These are phyloP conservation scores for Pseudevernia furfuracea DNA, from an alignment of 495 filamentous ascomycete genomes.

Conservation along the genomic window DNA sequence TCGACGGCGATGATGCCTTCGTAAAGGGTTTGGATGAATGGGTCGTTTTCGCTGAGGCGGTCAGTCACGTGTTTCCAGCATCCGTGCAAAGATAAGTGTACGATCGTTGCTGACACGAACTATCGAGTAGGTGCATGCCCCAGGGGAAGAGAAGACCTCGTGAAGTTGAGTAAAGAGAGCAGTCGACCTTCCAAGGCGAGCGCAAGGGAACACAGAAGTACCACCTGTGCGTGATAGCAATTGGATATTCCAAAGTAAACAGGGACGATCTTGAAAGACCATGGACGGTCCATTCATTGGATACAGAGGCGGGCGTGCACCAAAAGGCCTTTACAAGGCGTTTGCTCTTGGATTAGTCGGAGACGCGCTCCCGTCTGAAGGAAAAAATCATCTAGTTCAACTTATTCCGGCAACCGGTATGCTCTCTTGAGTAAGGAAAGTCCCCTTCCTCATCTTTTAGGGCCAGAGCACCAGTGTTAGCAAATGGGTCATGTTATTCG, in stretches of 20 bases:
- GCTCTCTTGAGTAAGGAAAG: background rate
- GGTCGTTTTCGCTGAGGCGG: conserved; percentile 65
- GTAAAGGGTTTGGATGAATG: conserved; percentile 72
- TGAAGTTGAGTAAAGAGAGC: background rate
- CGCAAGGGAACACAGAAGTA: background rate
- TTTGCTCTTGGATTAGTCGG: background rate
- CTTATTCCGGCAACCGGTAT: background rate
- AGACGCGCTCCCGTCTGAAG: background rate
- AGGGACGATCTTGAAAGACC: background rate
- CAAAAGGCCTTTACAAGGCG: background rate
- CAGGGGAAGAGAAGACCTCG: background rate
- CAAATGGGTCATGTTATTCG: background rate
- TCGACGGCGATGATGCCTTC: conserved; percentile 62
- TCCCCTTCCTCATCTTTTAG: background rate
- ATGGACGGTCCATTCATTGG: background rate
- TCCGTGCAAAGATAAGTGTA: background rate
- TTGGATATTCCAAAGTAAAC: background rate
- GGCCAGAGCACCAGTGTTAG: conserved; percentile 2
- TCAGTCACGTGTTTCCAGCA: conserved; percentile 23
- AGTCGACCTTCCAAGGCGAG: background rate
- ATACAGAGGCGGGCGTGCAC: background rate
- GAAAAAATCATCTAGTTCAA: background rate
- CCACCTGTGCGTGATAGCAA: background rate
- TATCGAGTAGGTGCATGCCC: conserved; percentile 12
- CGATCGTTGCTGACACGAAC: background rate